Percentiles rank a stretch among this genome's conserved stretches.
These are phyloP conservation scores for Blepharisma japonicum DNA, from an alignment of 73 alveolate genomes.

Conservation along the genomic window DNA sequence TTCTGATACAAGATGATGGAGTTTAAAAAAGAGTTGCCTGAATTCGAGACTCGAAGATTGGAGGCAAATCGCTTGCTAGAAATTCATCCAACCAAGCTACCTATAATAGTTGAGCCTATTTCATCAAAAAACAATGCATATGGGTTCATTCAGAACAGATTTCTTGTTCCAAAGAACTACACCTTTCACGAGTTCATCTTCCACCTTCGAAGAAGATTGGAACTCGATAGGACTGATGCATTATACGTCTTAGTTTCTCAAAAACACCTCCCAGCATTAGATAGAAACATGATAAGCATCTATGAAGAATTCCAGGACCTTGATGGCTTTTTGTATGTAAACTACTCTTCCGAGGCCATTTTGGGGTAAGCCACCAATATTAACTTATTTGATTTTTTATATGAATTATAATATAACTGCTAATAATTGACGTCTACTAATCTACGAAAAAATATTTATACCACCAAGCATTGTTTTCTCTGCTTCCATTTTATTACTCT, in stretches of 20 bases:
- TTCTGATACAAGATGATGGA: neutral
- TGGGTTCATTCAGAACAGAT: slow-evolving; percentile 12
- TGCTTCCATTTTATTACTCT: too few species aligned
- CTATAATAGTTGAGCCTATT: slow-evolving; percentile 6
- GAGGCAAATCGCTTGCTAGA: neutral
- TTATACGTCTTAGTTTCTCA: neutral
- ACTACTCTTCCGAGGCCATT: neutral
- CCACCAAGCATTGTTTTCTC: too few species aligned
- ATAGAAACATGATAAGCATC: neutral
- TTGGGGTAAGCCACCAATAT: neutral
- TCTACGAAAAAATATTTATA: too few species aligned
- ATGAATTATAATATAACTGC: too few species aligned
- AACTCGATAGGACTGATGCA: neutral
- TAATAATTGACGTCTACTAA: too few species aligned
- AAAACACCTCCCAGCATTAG: slow-evolving; percentile 5
- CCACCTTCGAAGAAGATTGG: neutral
- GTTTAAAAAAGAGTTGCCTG: neutral
- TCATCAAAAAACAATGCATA: neutral
- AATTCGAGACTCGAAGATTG: neutral
- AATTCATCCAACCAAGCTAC: neutral
- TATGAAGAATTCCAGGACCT: neutral
- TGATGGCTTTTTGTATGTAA: slow-evolving; percentile 10
- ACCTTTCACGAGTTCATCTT: slow-evolving; percentile 23
- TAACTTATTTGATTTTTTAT: too few species aligned
- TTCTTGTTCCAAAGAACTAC: neutral